Evolutionary conservation across 345 rosid genomes (phyloP).

Genomic region (Eucalyptus cloeziana): DNA sequence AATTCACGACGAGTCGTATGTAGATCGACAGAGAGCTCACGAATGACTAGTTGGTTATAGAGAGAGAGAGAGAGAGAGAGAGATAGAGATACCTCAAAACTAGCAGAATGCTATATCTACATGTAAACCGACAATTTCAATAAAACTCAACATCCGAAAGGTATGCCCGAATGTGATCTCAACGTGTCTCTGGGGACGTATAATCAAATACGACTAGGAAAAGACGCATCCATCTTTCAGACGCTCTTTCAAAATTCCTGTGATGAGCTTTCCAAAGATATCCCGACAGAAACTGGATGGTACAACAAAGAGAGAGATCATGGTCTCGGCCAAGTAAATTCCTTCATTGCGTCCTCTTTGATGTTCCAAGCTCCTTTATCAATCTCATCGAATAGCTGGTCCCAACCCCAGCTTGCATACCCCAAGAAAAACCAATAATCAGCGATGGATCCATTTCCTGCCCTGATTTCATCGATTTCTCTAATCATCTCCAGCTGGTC

Average conservation of each 20-base stretch:
- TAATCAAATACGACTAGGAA: neutral
- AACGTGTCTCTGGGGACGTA: neutral
- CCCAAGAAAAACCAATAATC: constrained; percentile 94
- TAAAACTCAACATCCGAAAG: neutral
- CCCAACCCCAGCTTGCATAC: constrained; percentile 70
- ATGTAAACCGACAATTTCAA: neutral
- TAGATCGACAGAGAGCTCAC: neutral
- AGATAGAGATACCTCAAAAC: neutral
- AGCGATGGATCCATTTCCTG: constrained; percentile 21
- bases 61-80: neutral
- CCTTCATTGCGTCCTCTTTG: constrained; percentile 5
- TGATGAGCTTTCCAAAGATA: neutral
- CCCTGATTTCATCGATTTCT: constrained; percentile 34
- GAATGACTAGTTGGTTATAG: neutral
- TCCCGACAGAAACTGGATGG: neutral
- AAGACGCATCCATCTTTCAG: neutral
- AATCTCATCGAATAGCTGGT: constrained; percentile 64
- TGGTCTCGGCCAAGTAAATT: constrained; percentile 45
- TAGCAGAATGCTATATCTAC: neutral
- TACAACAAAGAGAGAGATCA: neutral
- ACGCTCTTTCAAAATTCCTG: neutral
- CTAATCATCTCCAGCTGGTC: constrained; percentile 40
- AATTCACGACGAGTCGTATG: neutral
- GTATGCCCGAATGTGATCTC: neutral
- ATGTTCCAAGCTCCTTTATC: constrained; percentile 63